phyloP scores from a whole-genome alignment of 73 alveolate genomes.

The Stentor coeruleus region DNA sequence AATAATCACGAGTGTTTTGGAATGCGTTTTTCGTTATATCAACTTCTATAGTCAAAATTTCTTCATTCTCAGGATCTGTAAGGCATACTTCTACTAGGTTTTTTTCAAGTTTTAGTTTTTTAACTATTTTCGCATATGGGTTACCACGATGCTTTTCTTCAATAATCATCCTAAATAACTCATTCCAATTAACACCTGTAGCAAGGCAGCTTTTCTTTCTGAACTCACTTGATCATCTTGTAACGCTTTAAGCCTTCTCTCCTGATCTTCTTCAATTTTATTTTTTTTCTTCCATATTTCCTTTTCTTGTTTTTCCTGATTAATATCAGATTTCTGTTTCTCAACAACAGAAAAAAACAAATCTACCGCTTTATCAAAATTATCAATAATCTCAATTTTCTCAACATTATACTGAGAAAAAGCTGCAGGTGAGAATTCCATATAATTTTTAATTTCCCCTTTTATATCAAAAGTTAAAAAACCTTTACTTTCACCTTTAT shows the following conservation, averaged over 20 bases:
- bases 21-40: slow-evolving; percentile 15
- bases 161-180: slow-evolving; percentile 73
- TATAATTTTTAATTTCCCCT: slow-evolving; percentile 34
- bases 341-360: slow-evolving; percentile 9
- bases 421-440: slow-evolving; percentile 61
- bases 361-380: slow-evolving; percentile 28
- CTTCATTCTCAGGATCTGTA: slow-evolving; percentile 49
- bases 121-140: slow-evolving; percentile 71
- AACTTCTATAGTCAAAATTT: slow-evolving; percentile 19
- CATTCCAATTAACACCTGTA: slow-evolving; percentile 80
- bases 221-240: slow-evolving; percentile 66
- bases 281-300: slow-evolving; percentile 72
- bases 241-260: slow-evolving; percentile 63
- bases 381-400: slow-evolving; percentile 36
- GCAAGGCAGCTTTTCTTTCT: slow-evolving; percentile 67
- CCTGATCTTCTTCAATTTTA: slow-evolving; percentile 72
- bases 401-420: slow-evolving; percentile 37
- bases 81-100: slow-evolving; percentile 48
- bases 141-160: slow-evolving; percentile 78
- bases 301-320: slow-evolving; percentile 27
- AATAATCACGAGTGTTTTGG: slow-evolving; percentile 66
- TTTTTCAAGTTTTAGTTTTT: slow-evolving; percentile 63
- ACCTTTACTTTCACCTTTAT: slow-evolving; percentile 40
- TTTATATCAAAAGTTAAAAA: slow-evolving; percentile 34
- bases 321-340: slow-evolving; percentile 9